phyloP scores from a whole-genome alignment of 2,329 filamentous ascomycete species.

The Xylaria sp. region DNA sequence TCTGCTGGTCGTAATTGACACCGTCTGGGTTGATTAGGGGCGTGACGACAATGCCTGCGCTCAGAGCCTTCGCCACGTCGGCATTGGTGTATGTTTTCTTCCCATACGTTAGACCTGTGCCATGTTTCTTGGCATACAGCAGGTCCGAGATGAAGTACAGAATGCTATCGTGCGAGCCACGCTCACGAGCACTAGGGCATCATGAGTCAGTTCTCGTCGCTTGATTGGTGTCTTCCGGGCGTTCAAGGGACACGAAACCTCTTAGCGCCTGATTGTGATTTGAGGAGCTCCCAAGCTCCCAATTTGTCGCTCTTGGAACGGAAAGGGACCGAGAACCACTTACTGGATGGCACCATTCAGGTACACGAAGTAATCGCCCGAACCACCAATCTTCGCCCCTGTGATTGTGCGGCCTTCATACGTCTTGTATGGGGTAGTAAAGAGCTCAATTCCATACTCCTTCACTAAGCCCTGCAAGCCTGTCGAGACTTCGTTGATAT shows the following conservation, averaged over 20 bases:
- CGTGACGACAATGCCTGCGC: constrained; percentile 59
- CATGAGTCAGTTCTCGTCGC: background rate
- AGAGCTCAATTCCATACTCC: constrained; percentile 46
- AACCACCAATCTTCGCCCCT: constrained; percentile 51
- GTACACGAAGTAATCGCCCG: constrained; percentile 54
- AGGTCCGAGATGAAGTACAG: constrained; percentile 65
- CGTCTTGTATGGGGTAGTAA: constrained; percentile 50
- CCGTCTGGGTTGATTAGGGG: constrained; percentile 62
- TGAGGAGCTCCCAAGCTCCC: background rate
- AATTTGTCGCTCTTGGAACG: too few species aligned
- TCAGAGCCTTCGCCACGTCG: constrained; percentile 57
- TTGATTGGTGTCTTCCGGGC: background rate
- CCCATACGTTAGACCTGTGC: constrained; percentile 58
- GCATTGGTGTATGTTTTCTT: constrained; percentile 56
- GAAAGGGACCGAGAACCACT: background rate
- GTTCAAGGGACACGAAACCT: background rate
- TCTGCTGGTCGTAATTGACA: constrained; percentile 56
- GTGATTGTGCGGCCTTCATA: constrained; percentile 48
- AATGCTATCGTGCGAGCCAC: constrained; percentile 61
- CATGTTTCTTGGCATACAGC: constrained; percentile 56
- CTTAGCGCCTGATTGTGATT: background rate
- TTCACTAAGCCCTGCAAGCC: constrained; percentile 48
- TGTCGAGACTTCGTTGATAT: constrained; percentile 48
- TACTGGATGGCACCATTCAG: constrained; percentile 58
- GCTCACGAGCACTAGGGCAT: constrained; percentile 53